phyloP scores from a whole-genome alignment of 1,284 basidiomycete species.

The Cryptococcus sp. region DNA sequence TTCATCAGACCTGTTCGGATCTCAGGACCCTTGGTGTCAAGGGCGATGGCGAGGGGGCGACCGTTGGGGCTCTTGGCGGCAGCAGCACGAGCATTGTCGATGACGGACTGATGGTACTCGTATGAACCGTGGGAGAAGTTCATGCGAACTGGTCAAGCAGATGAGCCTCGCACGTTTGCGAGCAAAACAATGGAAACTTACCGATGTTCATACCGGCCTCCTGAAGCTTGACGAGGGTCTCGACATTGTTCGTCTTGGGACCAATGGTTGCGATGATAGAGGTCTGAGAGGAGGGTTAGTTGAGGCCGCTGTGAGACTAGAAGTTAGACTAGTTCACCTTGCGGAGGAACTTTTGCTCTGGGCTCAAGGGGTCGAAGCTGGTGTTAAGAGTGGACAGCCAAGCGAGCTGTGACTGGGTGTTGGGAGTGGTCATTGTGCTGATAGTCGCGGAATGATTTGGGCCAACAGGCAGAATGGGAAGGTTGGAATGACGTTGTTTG shows the following conservation, averaged over 20 bases:
- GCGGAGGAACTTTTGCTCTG: constrained; percentile 79
- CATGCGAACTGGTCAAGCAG: constrained; percentile 75
- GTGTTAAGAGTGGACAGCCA: constrained; percentile 85
- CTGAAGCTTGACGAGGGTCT: constrained; percentile 77
- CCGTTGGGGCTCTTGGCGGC: constrained; percentile 68
- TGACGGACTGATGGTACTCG: constrained; percentile 95
- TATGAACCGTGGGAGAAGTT: constrained; percentile 97
- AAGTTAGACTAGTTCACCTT: constrained; percentile 62
- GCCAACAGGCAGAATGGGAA: not conserved
- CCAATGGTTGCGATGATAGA: constrained; percentile 97
- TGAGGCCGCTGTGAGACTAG: not conserved
- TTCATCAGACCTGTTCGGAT: constrained; percentile 96
- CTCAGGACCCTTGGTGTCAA: constrained; percentile 99
- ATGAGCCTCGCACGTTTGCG: not conserved
- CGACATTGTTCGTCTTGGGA: constrained; percentile 86
- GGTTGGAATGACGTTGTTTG: constrained; percentile 6
- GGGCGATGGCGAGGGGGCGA: constrained; percentile 93
- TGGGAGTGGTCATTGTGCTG: constrained; percentile 23
- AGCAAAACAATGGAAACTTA: constrained; percentile 54
- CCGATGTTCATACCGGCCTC: constrained; percentile 94
- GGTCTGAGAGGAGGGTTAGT: constrained; percentile 62
- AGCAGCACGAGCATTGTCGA: constrained; percentile 90
- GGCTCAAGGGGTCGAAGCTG: constrained; percentile 63
- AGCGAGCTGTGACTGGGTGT: constrained; percentile 70
- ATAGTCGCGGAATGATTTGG: not conserved